Conservation (phyloP, 2,329 filamentous ascomycete species). For the Stagonosporopsis tanaceti region DNA sequence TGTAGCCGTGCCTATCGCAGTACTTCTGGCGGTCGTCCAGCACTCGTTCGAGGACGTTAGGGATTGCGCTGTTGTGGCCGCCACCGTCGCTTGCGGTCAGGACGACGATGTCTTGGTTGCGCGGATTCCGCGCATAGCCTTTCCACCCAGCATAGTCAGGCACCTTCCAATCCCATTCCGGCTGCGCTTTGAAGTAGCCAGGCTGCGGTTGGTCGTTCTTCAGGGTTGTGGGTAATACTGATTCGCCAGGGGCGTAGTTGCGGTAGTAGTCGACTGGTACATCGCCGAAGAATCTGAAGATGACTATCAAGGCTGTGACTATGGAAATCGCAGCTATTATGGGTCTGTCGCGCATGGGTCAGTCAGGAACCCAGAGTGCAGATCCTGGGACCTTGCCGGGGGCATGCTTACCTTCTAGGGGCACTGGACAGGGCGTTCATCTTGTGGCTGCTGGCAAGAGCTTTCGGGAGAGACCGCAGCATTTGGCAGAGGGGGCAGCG, state of each 20-base stretch:
- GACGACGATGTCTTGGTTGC: conserved; percentile 48
- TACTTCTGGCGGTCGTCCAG: conserved; percentile 48
- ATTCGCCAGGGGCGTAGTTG: conserved; percentile 32
- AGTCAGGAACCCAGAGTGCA: background rate
- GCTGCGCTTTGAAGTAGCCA: conserved; percentile 42
- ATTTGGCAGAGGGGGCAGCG: conserved; percentile 5
- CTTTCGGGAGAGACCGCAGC: conserved; percentile 12
- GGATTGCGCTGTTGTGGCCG: conserved; percentile 53
- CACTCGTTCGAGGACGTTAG: conserved; percentile 46
- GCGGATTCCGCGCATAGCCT: conserved; percentile 42
- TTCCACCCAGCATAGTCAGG: conserved; percentile 37
- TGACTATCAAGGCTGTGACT: conserved; percentile 30
- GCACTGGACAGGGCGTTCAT: conserved; percentile 15
- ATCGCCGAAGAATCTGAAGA: conserved; percentile 38
- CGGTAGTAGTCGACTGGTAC: conserved; percentile 38
- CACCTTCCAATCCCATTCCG: conserved; percentile 44
- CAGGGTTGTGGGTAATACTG: conserved; percentile 22
- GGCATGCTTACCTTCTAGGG: conserved; percentile 11
- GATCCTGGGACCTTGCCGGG: background rate
- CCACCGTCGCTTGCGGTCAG: conserved; percentile 53
- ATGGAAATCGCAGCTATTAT: conserved; percentile 31
- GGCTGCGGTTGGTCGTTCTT: conserved; percentile 39
- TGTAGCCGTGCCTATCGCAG: conserved; percentile 49
- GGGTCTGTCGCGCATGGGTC: conserved; percentile 20
- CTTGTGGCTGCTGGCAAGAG: conserved; percentile 5